Evolutionary conservation across 2,329 filamentous ascomycete species (phyloP).

Genomic region (Arthrobotrys sinensis): DNA sequence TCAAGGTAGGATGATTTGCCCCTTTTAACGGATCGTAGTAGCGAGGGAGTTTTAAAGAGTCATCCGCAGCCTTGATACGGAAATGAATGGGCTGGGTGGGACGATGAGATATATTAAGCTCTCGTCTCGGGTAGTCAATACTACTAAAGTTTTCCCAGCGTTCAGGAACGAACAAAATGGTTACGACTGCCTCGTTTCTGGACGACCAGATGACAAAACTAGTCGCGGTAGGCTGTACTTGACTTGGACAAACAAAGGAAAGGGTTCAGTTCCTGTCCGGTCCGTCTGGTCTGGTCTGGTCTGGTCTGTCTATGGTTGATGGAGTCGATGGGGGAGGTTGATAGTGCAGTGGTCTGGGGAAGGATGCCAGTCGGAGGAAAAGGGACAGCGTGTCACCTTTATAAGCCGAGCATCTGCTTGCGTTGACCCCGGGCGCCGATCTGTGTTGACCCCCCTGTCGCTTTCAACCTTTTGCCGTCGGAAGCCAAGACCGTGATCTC

Average conservation of each 20-base stretch:
- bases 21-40: slow-evolving; percentile 32
- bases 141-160: neutral
- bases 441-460: slow-evolving; percentile 16
- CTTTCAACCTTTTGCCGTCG: slow-evolving; percentile 54
- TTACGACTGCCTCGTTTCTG: slow-evolving; percentile 20
- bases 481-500: slow-evolving; percentile 57
- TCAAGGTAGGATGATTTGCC: slow-evolving; percentile 6
- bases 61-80: neutral
- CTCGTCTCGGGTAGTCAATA: neutral
- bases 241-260: slow-evolving; percentile 22
- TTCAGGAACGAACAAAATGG: slow-evolving; percentile 2
- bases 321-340: neutral
- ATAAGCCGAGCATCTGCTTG: slow-evolving; percentile 41
- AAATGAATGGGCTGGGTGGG: slow-evolving; percentile 12
- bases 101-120: slow-evolving; percentile 10
- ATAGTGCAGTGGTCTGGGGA: slow-evolving; percentile 7
- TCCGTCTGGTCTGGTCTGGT: neutral
- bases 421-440: slow-evolving; percentile 41
- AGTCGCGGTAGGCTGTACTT: slow-evolving; percentile 24
- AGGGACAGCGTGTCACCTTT: slow-evolving; percentile 54
- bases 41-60: slow-evolving; percentile 32
- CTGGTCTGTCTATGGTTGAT: neutral
- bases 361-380: slow-evolving; percentile 6
- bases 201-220: slow-evolving; percentile 1
- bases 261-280: neutral